Percentiles rank a stretch among this genome's conserved stretches.
These are phyloP conservation scores for Cordyceps militaris DNA, from an alignment of 2,329 filamentous ascomycete genomes.

Conservation along the genomic window DNA sequence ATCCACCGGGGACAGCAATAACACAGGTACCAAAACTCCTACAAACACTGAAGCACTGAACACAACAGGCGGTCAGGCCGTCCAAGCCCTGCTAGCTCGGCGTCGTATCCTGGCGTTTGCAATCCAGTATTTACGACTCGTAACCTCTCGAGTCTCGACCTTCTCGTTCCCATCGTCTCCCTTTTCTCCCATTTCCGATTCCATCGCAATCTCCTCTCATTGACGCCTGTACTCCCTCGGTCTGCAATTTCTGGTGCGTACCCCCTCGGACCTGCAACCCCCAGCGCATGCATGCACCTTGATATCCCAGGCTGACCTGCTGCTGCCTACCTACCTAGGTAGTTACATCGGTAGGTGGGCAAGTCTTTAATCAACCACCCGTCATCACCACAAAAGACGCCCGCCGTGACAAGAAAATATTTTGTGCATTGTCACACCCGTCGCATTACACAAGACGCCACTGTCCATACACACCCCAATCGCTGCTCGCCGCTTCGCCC, in stretches of 20 bases:
- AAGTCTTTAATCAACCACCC: background rate
- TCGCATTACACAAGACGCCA: conserved; percentile 8
- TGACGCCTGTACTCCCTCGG: background rate
- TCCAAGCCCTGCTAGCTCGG: background rate
- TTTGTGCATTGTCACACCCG: background rate
- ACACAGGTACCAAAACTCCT: background rate
- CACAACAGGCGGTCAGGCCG: background rate
- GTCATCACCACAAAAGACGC: background rate
- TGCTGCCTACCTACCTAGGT: background rate
- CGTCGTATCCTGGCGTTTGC: background rate
- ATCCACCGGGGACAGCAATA: background rate
- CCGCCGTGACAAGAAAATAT: background rate
- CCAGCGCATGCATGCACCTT: conserved; percentile 2
- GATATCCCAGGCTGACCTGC: background rate
- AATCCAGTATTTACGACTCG: background rate
- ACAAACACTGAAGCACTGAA: background rate
- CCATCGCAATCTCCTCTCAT: background rate
- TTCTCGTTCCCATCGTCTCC: background rate
- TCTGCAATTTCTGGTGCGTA: background rate
- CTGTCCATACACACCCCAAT: background rate
- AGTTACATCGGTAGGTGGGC: no score
- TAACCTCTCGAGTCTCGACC: background rate
- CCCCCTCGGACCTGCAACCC: background rate
- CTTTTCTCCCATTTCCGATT: background rate
- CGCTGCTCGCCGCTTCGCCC: background rate